These are phyloP conservation scores for Penicillium palitans DNA, from an alignment of 2,329 filamentous ascomycete genomes.

Conservation along the genomic window DNA sequence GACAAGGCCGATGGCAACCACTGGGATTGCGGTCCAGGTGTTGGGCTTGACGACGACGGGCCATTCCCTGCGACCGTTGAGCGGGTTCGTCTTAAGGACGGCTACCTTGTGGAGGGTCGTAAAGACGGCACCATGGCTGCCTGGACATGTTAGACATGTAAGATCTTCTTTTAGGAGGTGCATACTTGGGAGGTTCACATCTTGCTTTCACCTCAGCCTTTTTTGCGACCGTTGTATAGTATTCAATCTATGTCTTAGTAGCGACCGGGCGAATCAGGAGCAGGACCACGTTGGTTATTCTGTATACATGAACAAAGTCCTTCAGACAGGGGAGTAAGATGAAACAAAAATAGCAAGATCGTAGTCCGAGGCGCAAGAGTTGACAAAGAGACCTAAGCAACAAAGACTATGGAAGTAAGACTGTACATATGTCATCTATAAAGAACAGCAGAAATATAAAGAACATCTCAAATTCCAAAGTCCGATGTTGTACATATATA, in stretches of 20 bases:
- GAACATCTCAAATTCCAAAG: background rate
- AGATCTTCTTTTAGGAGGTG: background rate
- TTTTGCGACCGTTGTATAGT: slow-evolving; percentile 26
- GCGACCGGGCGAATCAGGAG: slow-evolving; percentile 13
- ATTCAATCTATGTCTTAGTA: slow-evolving; percentile 24
- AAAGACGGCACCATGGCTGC: slow-evolving; percentile 85
- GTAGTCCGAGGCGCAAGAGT: slow-evolving; percentile 1
- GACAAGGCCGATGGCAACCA: slow-evolving; percentile 94
- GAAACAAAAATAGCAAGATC: slow-evolving; percentile 9
- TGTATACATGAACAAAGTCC: slow-evolving; percentile 13
- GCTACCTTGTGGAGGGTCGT: slow-evolving; percentile 88
- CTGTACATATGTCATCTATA: background rate
- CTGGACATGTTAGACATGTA: slow-evolving; percentile 68
- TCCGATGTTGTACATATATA: background rate
- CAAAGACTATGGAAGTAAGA: slow-evolving; percentile 8
- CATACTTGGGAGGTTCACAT: slow-evolving; percentile 8
- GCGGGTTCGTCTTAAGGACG: slow-evolving; percentile 85
- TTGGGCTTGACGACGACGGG: slow-evolving; percentile 63
- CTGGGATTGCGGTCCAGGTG: slow-evolving; percentile 92
- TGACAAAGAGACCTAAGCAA: slow-evolving; percentile 7
- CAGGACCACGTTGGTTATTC: slow-evolving; percentile 10
- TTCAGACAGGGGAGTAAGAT: background rate
- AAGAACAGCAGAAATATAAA: slow-evolving; percentile 7
- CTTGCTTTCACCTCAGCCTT: slow-evolving; percentile 5
- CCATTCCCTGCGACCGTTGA: slow-evolving; percentile 72